Evolutionary conservation across 2,329 filamentous ascomycete genomes (phyloP).

Genomic region (Colletotrichum cereale): DNA sequence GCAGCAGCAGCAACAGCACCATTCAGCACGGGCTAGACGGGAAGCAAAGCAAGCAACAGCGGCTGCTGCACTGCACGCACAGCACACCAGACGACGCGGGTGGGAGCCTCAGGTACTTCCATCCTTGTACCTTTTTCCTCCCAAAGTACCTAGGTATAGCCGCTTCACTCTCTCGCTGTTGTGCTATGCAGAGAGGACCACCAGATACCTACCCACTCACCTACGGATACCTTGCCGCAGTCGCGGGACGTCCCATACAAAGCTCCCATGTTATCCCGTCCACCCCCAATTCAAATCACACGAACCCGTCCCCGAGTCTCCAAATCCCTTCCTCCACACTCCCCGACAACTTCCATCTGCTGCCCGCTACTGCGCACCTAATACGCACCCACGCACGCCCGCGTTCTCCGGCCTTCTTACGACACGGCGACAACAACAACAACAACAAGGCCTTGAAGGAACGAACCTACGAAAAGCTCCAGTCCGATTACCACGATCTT

Average conservation of each 20-base stretch:
- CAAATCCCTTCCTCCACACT: slow-evolving; percentile 29
- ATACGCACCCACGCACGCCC: neutral
- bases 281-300: slow-evolving; percentile 36
- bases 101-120: slow-evolving; percentile 36
- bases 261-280: slow-evolving; percentile 34
- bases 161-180: neutral
- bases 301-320: slow-evolving; percentile 33
- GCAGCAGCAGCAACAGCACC: neutral
- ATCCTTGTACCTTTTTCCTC: slow-evolving; percentile 21
- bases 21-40: neutral
- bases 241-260: slow-evolving; percentile 24
- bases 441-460: neutral
- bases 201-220: neutral
- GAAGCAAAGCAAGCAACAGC: neutral
- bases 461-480: neutral
- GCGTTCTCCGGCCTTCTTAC: neutral
- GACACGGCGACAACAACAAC: neutral
- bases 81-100: neutral
- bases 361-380: slow-evolving; percentile 1
- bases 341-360: slow-evolving; percentile 7
- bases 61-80: neutral
- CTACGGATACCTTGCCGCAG: neutral
- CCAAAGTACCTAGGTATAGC: neutral
- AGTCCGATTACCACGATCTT: neutral
- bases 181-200: neutral